A percentile compares a stretch with the other conserved stretches of the same genome.
phyloP scores from a whole-genome alignment of 2,329 filamentous ascomycete genomes.

The Botrytis paeoniae region DNA sequence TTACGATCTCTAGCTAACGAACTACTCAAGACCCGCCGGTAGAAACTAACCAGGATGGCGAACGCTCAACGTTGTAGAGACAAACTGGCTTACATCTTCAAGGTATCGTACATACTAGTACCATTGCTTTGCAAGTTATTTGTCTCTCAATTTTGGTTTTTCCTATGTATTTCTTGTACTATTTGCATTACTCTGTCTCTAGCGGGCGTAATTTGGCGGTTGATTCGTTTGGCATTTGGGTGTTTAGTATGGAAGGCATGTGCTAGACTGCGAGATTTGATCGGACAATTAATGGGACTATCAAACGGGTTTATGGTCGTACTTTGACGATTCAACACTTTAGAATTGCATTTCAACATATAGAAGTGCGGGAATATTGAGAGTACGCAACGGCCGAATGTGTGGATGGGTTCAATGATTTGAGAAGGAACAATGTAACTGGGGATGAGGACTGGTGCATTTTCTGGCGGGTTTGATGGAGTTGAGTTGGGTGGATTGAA shows the following conservation, averaged over 20 bases:
- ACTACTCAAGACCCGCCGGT: not conserved
- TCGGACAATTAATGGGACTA: not conserved
- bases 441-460: not conserved
- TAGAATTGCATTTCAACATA: conserved; percentile 9
- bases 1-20: not conserved
- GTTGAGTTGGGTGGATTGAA: not conserved
- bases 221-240: not conserved
- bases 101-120: not conserved
- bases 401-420: not conserved
- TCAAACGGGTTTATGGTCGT: not conserved
- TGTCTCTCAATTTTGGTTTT: not conserved
- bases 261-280: not conserved
- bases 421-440: not conserved
- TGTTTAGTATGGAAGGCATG: not conserved
- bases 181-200: not conserved
- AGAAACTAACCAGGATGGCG: not conserved
- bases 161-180: not conserved
- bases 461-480: not conserved
- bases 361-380: not conserved
- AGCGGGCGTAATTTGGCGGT: not conserved
- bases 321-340: not conserved
- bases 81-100: not conserved
- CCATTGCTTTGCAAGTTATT: not conserved
- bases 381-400: not conserved
- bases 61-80: not conserved